Evolutionary conservation across 768 basidiomycete species (phyloP).

Genomic region (Baorangia bicolor): DNA sequence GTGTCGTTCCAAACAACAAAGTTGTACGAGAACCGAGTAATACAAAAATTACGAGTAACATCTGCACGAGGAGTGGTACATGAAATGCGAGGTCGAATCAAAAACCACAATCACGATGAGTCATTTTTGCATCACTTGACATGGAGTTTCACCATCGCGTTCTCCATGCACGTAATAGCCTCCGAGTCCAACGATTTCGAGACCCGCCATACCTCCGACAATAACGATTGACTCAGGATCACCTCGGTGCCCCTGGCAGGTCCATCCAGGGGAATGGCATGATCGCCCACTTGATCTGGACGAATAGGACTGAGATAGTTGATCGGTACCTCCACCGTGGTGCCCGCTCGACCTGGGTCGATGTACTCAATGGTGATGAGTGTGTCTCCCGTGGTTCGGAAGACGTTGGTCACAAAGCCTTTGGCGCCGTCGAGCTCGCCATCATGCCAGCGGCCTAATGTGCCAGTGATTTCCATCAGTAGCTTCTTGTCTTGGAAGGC

Average conservation of each 20-base stretch:
- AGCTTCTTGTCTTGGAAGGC: constrained; percentile 29
- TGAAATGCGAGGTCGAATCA: background rate
- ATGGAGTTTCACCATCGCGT: constrained; percentile 28
- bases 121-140: constrained; percentile 13
- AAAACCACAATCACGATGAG: background rate
- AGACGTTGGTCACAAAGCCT: constrained; percentile 30
- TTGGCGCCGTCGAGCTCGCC: constrained; percentile 30
- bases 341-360: constrained; percentile 32
- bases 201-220: constrained; percentile 29
- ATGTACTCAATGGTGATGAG: constrained; percentile 30
- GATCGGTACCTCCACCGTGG: constrained; percentile 39
- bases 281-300: constrained; percentile 42
- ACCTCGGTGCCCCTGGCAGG: constrained; percentile 42
- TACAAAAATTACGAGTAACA: constrained; percentile 8
- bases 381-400: constrained; percentile 28
- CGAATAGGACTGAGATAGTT: constrained; percentile 42
- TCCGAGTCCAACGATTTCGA: constrained; percentile 13
- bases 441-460: constrained; percentile 24
- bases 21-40: background rate
- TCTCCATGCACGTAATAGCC: constrained; percentile 15
- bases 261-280: constrained; percentile 51
- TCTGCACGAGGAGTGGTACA: constrained; percentile 3
- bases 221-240: constrained; percentile 41
- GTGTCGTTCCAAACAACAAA: background rate
- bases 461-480: constrained; percentile 29